Evolutionary conservation across 345 rosid species (phyloP).

Genomic region (Salix dunnii): DNA sequence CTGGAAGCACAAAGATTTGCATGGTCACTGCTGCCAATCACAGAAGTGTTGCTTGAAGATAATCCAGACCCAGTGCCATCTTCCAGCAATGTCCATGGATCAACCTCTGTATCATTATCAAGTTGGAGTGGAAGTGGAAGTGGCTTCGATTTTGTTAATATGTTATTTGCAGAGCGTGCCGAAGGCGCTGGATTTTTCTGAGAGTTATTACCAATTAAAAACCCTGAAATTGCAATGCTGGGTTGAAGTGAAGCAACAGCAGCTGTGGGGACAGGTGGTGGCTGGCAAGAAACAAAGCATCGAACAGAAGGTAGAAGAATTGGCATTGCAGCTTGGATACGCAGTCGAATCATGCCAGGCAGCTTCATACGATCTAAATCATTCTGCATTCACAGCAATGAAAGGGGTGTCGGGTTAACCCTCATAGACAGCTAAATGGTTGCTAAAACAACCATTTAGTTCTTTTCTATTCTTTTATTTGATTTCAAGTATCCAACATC

Average conservation of each 20-base stretch:
- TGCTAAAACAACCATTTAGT: neutral
- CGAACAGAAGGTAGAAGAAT: conserved; percentile 56
- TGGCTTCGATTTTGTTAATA: conserved; percentile 57
- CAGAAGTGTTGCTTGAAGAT: conserved; percentile 50
- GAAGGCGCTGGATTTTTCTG: conserved; percentile 46
- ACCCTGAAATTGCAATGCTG: conserved; percentile 39
- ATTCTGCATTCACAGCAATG: conserved; percentile 50
- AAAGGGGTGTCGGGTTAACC: neutral
- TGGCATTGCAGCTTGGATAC: conserved; percentile 96
- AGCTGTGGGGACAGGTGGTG: conserved; percentile 54
- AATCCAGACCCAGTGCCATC: conserved; percentile 76
- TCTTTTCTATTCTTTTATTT: neutral
- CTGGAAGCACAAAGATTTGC: conserved; percentile 75
- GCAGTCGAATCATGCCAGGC: conserved; percentile 81
- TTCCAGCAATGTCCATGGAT: conserved; percentile 95
- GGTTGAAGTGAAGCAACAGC: conserved; percentile 66
- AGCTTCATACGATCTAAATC: conserved; percentile 86
- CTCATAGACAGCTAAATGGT: no score
- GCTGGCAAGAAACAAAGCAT: conserved; percentile 65
- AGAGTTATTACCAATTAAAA: conserved; percentile 32
- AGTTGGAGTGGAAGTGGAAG: conserved; percentile 39
- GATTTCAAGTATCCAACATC: neutral
- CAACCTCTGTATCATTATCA: conserved; percentile 65
- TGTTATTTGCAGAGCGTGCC: conserved; percentile 38
- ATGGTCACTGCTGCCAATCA: conserved; percentile 57